Evolutionary conservation across 1,139 yeast species (phyloP).

Genomic region (Yamadazyma friedrichii): DNA sequence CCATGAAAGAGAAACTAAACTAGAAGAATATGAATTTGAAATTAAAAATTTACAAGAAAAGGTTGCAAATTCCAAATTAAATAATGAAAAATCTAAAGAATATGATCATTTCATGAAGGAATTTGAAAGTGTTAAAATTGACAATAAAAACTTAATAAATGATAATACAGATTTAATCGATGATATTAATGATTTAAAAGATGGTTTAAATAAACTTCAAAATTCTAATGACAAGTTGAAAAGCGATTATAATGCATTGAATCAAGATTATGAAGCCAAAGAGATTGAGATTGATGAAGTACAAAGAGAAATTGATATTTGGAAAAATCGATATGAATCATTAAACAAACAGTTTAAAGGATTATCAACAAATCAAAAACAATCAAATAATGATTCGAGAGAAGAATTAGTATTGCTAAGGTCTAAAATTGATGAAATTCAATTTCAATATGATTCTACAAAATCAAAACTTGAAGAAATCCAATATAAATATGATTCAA

Average conservation of each 20-base stretch:
- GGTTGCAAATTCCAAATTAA: not conserved
- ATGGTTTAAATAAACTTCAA: not conserved
- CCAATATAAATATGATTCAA: slow-evolving; percentile 8
- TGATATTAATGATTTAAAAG: not conserved
- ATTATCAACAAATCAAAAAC: slow-evolving; percentile 5
- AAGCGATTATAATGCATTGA: slow-evolving; percentile 6
- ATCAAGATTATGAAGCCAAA: slow-evolving; percentile 9
- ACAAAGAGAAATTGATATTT: slow-evolving; percentile 6
- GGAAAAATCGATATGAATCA: slow-evolving; percentile 11
- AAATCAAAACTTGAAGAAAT: slow-evolving; percentile 11
- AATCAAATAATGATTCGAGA: slow-evolving; percentile 10
- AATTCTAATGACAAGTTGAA: slow-evolving; percentile 1
- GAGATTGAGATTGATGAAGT: slow-evolving; percentile 8
- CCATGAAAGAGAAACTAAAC: slow-evolving; percentile 5
- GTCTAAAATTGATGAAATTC: not conserved
- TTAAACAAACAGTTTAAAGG: slow-evolving; percentile 9
- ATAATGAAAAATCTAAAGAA: slow-evolving; percentile 1
- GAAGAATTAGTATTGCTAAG: not conserved
- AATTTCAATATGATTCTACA: slow-evolving; percentile 1
- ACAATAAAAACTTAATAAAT: not conserved
- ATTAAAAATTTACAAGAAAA: slow-evolving; percentile 1
- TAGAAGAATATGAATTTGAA: slow-evolving; percentile 4
- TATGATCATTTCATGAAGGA: not conserved
- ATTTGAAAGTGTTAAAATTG: not conserved
- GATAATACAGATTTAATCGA: not conserved